Percentiles rank a stretch among this genome's conserved stretches.
Conservation (phyloP, 208 protist species). For the Acanthamoeba castellanii region DNA sequence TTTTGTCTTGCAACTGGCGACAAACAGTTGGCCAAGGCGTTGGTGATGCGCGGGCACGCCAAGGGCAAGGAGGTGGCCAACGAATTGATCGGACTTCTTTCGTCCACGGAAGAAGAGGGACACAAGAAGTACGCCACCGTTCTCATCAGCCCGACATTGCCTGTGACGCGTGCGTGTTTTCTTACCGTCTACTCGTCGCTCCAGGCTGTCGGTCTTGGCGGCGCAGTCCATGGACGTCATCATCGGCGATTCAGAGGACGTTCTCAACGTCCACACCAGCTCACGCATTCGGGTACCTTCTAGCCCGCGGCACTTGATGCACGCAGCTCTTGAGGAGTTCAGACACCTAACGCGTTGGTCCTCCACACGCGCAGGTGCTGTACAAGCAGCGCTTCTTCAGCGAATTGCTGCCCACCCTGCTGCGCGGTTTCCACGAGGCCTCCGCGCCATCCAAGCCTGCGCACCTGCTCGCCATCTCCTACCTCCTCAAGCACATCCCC, state of each 20-base stretch:
- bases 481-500: conserved; percentile 70
- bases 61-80: conserved; percentile 47
- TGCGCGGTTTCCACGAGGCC: conserved; percentile 20
- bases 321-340: neutral
- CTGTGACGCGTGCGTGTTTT: no score
- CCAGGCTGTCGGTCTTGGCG: conserved; percentile 16
- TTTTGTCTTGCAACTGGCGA: neutral
- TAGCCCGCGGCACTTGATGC: neutral
- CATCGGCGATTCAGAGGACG: neutral
- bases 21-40: conserved; percentile 54
- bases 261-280: conserved; percentile 50
- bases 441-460: neutral
- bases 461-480: conserved; percentile 49
- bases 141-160: neutral
- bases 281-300: neutral
- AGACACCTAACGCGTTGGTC: neutral
- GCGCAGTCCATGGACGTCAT: conserved; percentile 45
- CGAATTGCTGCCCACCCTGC: conserved; percentile 54
- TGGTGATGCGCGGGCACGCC: conserved; percentile 56
- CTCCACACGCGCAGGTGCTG: neutral
- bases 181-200: neutral
- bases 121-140: conserved; percentile 10
- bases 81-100: neutral
- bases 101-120: conserved; percentile 21
- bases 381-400: conserved; percentile 69